Evolutionary conservation across 139 green algal genomes (phyloP).

Genomic region (Yamagishiella unicocca): DNA sequence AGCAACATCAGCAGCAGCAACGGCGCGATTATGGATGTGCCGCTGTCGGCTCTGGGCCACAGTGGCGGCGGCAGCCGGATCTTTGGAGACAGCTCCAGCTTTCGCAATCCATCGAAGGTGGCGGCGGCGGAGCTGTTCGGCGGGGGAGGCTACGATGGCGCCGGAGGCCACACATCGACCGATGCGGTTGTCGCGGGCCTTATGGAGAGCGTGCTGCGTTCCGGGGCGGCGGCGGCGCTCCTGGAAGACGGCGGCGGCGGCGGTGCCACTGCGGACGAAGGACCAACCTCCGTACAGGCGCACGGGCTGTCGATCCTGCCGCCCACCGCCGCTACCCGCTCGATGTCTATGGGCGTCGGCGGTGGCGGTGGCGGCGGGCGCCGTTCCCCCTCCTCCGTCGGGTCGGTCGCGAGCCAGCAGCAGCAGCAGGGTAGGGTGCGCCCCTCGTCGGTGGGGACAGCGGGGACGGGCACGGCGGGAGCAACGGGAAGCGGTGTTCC

Average conservation of each 20-base stretch:
- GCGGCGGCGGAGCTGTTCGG: neutral
- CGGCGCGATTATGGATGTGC: neutral
- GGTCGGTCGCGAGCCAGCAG: too few relatives aligned
- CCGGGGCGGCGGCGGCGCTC: neutral
- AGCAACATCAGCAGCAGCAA: conserved; percentile 10
- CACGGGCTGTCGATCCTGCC: neutral
- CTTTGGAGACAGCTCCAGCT: neutral
- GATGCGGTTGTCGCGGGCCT: conserved; percentile 22
- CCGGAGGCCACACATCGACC: neutral
- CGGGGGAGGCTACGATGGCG: neutral
- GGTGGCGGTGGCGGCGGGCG: neutral
- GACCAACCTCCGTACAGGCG: neutral
- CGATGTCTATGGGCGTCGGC: neutral
- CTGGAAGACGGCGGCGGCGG: neutral
- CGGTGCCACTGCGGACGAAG: neutral
- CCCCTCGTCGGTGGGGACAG: too few relatives aligned
- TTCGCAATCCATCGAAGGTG: neutral
- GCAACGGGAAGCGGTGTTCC: too few relatives aligned
- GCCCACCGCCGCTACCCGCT: neutral
- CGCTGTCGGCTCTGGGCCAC: neutral
- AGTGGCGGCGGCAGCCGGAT: neutral
- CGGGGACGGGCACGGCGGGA: too few relatives aligned
- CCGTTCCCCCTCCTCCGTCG: too few relatives aligned
- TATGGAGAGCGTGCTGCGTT: conserved; percentile 37
- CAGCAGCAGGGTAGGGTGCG: too few relatives aligned